Percentiles rank a stretch among this genome's conserved stretches.
Conservation (phyloP, 2,329 filamentous ascomycete species). For the Septoria linicola region DNA sequence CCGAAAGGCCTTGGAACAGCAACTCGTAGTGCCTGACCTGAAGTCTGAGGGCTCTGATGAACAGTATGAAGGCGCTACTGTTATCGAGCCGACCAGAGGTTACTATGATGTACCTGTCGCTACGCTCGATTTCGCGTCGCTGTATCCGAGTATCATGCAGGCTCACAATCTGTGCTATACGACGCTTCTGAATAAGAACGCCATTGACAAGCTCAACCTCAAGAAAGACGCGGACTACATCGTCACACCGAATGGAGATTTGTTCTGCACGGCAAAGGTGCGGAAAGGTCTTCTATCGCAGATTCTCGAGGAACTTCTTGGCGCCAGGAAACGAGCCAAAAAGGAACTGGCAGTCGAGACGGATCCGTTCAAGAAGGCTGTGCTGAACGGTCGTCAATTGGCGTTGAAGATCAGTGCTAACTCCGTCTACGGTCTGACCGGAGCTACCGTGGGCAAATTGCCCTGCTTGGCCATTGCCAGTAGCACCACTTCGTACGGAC, state of each 20-base stretch:
- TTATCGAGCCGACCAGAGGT: conserved; percentile 89
- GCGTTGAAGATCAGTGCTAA: conserved; percentile 96
- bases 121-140: conserved; percentile 95
- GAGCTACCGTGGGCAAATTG: conserved; percentile 91
- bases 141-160: conserved; percentile 98
- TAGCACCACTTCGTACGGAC: conserved; percentile 94
- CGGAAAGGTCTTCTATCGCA: conserved; percentile 90
- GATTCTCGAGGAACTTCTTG: conserved; percentile 88
- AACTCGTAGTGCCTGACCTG: conserved; percentile 89
- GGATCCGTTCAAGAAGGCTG: conserved; percentile 96
- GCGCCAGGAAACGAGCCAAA: conserved; percentile 93
- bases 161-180: conserved; percentile 98
- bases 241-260: conserved; percentile 88
- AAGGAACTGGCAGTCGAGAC: conserved; percentile 83
- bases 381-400: conserved; percentile 93
- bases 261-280: conserved; percentile 84
- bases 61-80: conserved; percentile 95
- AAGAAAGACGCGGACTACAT: conserved; percentile 95
- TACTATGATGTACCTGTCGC: conserved; percentile 96
- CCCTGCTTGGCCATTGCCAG: conserved; percentile 93
- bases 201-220: conserved; percentile 71
- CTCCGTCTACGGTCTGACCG: conserved; percentile 95
- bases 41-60: conserved; percentile 69
- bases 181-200: conserved; percentile 77
- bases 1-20: conserved; percentile 88